Percentiles rank a stretch among this genome's conserved stretches.
Evolutionary conservation across 176 grass and related monocot species (phyloP).

Genomic region (Musa schizocarpa): DNA sequence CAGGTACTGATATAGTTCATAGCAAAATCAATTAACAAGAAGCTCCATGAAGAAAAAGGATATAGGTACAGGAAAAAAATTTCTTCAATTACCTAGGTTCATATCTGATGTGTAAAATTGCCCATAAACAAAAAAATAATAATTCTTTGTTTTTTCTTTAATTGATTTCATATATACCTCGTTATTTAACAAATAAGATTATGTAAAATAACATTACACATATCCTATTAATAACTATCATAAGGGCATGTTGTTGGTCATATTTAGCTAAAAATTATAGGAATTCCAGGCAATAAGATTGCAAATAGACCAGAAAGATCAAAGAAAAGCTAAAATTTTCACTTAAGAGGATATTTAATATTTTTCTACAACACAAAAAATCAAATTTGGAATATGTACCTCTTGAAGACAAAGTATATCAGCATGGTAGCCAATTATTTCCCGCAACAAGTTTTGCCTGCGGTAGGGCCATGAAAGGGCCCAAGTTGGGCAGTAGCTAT

Average conservation of each 20-base stretch:
- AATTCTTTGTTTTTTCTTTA: background rate
- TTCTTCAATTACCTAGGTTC: too few relatives aligned
- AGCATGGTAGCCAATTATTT: slow-evolving; percentile 96
- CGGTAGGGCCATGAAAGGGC: slow-evolving; percentile 96
- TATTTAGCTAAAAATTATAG: background rate
- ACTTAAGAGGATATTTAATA: background rate
- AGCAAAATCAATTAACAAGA: background rate
- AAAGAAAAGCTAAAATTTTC: background rate
- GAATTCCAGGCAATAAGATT: background rate
- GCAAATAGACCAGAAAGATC: background rate
- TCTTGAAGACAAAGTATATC: slow-evolving; percentile 99
- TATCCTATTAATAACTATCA: background rate
- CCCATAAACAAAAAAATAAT: too few relatives aligned
- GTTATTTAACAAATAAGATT: background rate
- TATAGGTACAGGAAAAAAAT: background rate
- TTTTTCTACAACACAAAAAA: background rate
- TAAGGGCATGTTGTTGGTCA: background rate
- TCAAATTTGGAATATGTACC: slow-evolving; percentile 29
- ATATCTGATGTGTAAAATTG: too few relatives aligned
- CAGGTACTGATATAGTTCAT: background rate
- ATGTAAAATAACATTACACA: background rate
- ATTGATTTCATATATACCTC: background rate
- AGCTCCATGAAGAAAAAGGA: background rate
- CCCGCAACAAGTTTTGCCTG: slow-evolving; percentile 92
- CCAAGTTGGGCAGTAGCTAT: slow-evolving; percentile 97